Conservation (phyloP, 2,329 filamentous ascomycete genomes). For the Venturia asperata region DNA sequence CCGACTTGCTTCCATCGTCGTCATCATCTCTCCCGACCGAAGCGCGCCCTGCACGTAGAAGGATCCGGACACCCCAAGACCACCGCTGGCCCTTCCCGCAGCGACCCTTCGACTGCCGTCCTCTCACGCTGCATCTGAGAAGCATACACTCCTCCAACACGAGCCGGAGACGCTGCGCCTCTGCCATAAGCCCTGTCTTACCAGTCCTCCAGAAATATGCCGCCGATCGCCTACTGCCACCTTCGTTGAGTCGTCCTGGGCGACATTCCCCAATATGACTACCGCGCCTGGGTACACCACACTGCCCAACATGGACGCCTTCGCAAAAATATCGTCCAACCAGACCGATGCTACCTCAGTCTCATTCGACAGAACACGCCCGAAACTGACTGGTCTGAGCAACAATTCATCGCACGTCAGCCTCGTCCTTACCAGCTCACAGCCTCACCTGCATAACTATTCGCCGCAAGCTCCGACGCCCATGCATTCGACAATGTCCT, state of each 20-base stretch:
- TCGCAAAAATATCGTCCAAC: neutral
- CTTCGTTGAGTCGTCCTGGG: neutral
- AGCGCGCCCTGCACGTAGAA: neutral
- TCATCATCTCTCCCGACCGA: too few relatives aligned
- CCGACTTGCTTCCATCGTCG: neutral
- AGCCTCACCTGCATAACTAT: conserved; percentile 40
- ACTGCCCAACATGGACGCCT: neutral
- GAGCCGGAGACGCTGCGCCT: neutral
- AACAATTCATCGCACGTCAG: conserved; percentile 18
- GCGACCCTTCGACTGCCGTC: neutral
- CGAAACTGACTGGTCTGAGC: conserved; percentile 23
- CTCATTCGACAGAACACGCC: conserved; percentile 17
- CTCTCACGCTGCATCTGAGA: neutral
- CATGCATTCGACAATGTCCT: conserved; percentile 47
- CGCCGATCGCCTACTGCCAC: neutral
- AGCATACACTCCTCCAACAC: neutral
- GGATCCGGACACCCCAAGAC: neutral
- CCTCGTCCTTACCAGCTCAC: conserved; percentile 16
- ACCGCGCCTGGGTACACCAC: neutral
- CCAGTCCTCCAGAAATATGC: neutral
- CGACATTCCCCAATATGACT: conserved; percentile 9
- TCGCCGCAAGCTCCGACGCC: conserved; percentile 58
- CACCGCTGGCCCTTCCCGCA: neutral
- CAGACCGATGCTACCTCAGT: conserved; percentile 17
- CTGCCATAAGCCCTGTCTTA: conserved; percentile 3